Percentiles rank a stretch among this genome's conserved stretches.
Conservation (phyloP, 495 filamentous ascomycete genomes). For the Aspergillus egyptiacus region DNA sequence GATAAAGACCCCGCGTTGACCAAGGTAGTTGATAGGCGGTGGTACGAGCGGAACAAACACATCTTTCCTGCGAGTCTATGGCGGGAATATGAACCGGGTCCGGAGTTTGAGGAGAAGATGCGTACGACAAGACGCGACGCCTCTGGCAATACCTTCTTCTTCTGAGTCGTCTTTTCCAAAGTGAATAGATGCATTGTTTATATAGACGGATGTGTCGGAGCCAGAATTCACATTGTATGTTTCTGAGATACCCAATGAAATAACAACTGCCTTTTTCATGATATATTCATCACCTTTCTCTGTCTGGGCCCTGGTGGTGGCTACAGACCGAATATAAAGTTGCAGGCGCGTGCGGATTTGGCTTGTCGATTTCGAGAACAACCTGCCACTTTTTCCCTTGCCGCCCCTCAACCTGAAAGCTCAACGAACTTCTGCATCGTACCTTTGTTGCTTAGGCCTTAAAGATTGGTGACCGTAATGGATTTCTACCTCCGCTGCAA, state of each 20-base stretch:
- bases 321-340: neutral
- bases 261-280: conserved; percentile 2
- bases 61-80: conserved; percentile 94
- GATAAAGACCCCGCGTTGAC: conserved; percentile 77
- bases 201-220: conserved; percentile 7
- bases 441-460: neutral
- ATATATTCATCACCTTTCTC: neutral
- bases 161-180: conserved; percentile 37
- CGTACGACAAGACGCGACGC: conserved; percentile 60
- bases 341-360: neutral
- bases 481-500: conserved; percentile 77
- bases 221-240: conserved; percentile 11
- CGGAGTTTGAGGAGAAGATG: conserved; percentile 76
- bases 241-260: conserved; percentile 15
- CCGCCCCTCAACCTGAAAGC: neutral
- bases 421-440: neutral
- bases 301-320: neutral
- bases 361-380: too few species aligned
- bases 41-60: conserved; percentile 97
- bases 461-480: conserved; percentile 38
- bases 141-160: conserved; percentile 91
- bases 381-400: neutral
- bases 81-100: conserved; percentile 88
- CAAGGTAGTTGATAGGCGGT: conserved; percentile 91
- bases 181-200: neutral